Evolutionary conservation across 805 yeast species (phyloP), one percentile per base, ranked within the genome.

Genomic region (Grigorovia jiainica): DNA sequence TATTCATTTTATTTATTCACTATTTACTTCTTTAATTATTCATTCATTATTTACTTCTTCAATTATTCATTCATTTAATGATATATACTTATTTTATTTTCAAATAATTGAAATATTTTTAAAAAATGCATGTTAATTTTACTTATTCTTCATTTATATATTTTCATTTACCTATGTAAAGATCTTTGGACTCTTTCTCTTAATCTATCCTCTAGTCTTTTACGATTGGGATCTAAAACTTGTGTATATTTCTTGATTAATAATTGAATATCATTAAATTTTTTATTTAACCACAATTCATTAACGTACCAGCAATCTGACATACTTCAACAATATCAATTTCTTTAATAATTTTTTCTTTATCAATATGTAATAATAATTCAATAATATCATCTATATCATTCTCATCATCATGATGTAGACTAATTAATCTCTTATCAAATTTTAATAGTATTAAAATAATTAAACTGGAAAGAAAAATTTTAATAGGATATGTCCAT

Each of bases 361-460:
- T 42, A 30, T 38, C 16, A 41, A 52, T 54, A 43, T 53, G 57
- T 27, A 60, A 46, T 42, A 60, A 41, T 18, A 50, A 25, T 36
- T 57, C 58, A 9, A 60, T 50, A 4, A 59, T 42, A 36, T 60
- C 65, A 37, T 57, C 57, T 30, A 49, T 46, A 41, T 59, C 61
- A 9, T 48, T 49, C 24, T 48, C 54, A 25, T 49, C 48, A 9
- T 46, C 40, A 8, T 11, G 11, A 20, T 34, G 11, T 10, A 24
- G 8, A n/a, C 30, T 18, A 13, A n/a, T 4, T 11, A 38, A 9
- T n/a, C 15, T 16, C n/a, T 31, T 27, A 15, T 25, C 24, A 18
- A 35, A 25, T 3, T 27, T 25, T 30, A 58, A 43, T 7, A 60
- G 37, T 16, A 60, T 39, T 7, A 53, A 44, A 4, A 57, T 50